These are phyloP conservation scores for Aspergillus bombycis DNA, from an alignment of 2,329 filamentous ascomycete genomes.

Conservation along the genomic window DNA sequence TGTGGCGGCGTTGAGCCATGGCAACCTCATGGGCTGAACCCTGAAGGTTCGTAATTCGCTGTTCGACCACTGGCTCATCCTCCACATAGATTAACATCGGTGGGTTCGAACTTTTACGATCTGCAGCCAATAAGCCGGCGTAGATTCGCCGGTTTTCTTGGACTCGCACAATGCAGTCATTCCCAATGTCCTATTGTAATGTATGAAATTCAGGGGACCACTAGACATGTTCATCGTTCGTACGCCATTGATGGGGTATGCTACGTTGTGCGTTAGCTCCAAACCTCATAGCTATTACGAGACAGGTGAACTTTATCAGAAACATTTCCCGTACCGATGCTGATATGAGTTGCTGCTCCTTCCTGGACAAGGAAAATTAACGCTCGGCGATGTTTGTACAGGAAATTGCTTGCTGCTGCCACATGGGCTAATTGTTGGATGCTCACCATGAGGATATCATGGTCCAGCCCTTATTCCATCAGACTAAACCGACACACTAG, in stretches of 20 bases:
- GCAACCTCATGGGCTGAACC: background rate
- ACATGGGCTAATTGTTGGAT: background rate
- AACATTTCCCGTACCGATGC: background rate
- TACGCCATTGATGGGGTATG: background rate
- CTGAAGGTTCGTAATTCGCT: background rate
- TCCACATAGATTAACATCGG: constrained; percentile 1
- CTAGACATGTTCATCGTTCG: background rate
- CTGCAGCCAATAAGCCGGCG: background rate
- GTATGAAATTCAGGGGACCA: background rate
- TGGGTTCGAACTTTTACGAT: constrained; percentile 4
- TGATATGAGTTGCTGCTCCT: background rate
- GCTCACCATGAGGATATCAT: background rate
- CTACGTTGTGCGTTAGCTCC: background rate
- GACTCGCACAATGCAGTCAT: background rate
- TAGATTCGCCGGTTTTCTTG: background rate
- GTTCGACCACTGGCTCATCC: background rate
- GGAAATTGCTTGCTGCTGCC: background rate
- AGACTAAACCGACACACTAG: background rate
- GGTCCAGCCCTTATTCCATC: background rate
- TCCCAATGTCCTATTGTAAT: background rate
- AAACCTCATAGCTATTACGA: background rate
- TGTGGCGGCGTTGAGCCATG: background rate
- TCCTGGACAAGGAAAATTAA: background rate
- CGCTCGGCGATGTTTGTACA: background rate
- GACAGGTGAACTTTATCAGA: background rate